Evolutionary conservation across 176 grass and related monocot genomes (phyloP).

Genomic region (Aegilops speltoides): DNA sequence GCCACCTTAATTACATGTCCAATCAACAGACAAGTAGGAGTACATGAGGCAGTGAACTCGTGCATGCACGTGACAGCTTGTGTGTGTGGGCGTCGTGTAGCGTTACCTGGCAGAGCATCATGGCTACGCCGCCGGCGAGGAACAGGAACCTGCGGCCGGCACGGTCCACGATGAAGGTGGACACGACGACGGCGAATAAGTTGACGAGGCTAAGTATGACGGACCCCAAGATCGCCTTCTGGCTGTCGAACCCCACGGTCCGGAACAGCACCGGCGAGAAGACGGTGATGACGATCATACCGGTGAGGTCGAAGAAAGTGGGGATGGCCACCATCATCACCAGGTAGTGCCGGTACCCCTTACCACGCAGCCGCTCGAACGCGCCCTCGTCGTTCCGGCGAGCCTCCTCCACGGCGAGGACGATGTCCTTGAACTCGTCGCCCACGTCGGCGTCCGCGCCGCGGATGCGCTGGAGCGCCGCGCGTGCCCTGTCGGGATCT

Average conservation of each 20-base stretch:
- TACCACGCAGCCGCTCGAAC: constrained; percentile 37
- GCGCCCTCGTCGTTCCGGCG: constrained; percentile 46
- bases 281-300: constrained; percentile 47
- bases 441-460: constrained; percentile 32
- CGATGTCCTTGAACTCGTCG: constrained; percentile 58
- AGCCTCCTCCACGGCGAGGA: constrained; percentile 22
- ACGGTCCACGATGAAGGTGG: constrained; percentile 40
- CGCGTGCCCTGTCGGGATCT: constrained; percentile 33
- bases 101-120: constrained; percentile 55
- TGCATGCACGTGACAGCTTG: background rate
- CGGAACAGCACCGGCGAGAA: constrained; percentile 67
- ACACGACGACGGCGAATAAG: constrained; percentile 17
- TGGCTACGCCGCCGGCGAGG: constrained; percentile 40
- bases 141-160: constrained; percentile 50
- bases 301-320: constrained; percentile 61
- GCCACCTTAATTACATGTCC: constrained; percentile 5
- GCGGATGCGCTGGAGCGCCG: constrained; percentile 47
- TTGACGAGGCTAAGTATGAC: constrained; percentile 40
- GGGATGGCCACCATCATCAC: constrained; percentile 63
- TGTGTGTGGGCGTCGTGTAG: background rate
- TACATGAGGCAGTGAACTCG: no score
- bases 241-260: constrained; percentile 56
- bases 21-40: background rate
- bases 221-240: constrained; percentile 45
- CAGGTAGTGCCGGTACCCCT: constrained; percentile 49